phyloP scores from a whole-genome alignment of 1,139 yeast species.

The Yamadazyma jaroonii region DNA sequence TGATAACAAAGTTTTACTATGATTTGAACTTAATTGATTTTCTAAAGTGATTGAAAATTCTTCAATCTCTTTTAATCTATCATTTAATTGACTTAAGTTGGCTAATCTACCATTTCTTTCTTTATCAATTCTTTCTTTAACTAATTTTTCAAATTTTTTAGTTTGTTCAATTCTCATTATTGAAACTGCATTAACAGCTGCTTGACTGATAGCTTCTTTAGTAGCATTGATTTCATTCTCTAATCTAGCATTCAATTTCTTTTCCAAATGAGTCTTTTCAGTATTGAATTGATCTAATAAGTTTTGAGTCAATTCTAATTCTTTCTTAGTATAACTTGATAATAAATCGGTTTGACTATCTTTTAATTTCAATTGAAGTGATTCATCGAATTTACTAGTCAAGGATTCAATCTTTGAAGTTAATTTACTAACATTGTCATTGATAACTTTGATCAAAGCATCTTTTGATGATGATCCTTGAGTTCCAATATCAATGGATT shows the following conservation, averaged over 20 bases:
- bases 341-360: constrained; percentile 50
- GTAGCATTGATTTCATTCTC: constrained; percentile 67
- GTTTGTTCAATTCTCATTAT: constrained; percentile 72
- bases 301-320: constrained; percentile 48
- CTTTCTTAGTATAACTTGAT: constrained; percentile 54
- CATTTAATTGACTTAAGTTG: constrained; percentile 58
- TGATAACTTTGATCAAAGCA: constrained; percentile 28
- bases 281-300: constrained; percentile 46
- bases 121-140: constrained; percentile 62
- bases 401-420: constrained; percentile 31
- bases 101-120: constrained; percentile 85
- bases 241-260: constrained; percentile 60
- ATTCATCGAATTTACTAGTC: constrained; percentile 42
- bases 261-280: constrained; percentile 63
- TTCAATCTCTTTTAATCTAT: constrained; percentile 58
- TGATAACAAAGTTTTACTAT: constrained; percentile 55
- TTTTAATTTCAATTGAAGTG: constrained; percentile 36
- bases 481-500: constrained; percentile 42
- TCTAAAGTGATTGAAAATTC: constrained; percentile 58
- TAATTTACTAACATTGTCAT: constrained; percentile 30
- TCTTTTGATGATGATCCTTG: constrained; percentile 29
- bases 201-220: constrained; percentile 62
- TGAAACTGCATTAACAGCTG: constrained; percentile 75
- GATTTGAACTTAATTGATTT: constrained; percentile 52
- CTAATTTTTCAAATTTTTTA: constrained; percentile 63